Evolutionary conservation across 345 rosid species (phyloP).

Genomic region (Populus simonii): DNA sequence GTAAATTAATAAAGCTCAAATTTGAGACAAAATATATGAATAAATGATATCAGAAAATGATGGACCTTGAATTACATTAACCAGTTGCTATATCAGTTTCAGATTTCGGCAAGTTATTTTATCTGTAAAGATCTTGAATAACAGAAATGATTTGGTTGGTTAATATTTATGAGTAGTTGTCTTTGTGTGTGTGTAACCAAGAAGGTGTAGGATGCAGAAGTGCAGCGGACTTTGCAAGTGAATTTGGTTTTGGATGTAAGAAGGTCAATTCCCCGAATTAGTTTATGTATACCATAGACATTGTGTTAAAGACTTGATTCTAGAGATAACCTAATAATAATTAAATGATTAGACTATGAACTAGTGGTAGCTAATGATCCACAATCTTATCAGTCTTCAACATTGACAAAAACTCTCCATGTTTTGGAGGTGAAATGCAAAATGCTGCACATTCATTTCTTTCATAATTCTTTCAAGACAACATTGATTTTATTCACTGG

Average conservation of each 20-base stretch:
- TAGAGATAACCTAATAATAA: not conserved
- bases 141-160: not conserved
- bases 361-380: not conserved
- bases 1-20: not conserved
- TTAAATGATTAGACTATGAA: not conserved
- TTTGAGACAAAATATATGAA: not conserved
- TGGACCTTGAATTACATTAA: not conserved
- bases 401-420: not conserved
- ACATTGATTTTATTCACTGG: not conserved
- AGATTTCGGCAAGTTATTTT: not conserved
- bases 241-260: not conserved
- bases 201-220: not conserved
- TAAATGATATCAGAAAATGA: not conserved
- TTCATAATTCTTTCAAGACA: not conserved
- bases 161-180: not conserved
- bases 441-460: not conserved
- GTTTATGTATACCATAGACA: too few relatives aligned
- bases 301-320: not conserved
- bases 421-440: not conserved
- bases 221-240: not conserved
- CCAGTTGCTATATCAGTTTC: not conserved
- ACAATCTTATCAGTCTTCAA: too few relatives aligned
- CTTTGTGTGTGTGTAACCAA: not conserved
- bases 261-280: not conserved
- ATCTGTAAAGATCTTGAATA: not conserved